Conservation (phyloP, 2,329 filamentous ascomycete species). For the Microdochium bolleyi region DNA sequence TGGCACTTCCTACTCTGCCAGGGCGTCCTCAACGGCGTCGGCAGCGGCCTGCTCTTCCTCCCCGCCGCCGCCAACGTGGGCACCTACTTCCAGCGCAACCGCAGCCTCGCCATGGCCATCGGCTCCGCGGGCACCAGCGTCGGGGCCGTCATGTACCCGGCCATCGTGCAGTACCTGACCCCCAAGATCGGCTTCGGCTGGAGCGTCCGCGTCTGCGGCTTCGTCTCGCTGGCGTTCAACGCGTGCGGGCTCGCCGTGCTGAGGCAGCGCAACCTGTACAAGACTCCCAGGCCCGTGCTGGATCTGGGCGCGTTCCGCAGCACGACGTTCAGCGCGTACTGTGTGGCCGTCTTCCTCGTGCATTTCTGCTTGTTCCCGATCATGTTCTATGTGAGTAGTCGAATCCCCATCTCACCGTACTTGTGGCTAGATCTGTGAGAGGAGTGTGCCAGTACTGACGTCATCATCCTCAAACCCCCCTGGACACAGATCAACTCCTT, state of each 20-base stretch:
- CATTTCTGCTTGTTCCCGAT: background rate
- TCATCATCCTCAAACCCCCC: too few species aligned
- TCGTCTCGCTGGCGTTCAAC: constrained; percentile 21
- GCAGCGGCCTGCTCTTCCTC: constrained; percentile 13
- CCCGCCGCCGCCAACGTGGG: constrained; percentile 12
- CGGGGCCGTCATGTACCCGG: constrained; percentile 31
- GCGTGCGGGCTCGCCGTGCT: background rate
- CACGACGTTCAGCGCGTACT: background rate
- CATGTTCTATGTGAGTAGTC: background rate
- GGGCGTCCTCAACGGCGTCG: constrained; percentile 13
- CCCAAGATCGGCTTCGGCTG: constrained; percentile 39
- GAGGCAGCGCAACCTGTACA: background rate
- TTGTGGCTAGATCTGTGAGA: background rate
- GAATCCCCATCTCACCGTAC: background rate
- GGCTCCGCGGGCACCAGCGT: constrained; percentile 11
- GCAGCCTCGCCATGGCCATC: constrained; percentile 13
- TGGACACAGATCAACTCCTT: constrained; percentile 32
- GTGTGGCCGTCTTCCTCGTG: background rate
- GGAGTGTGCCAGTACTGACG: background rate
- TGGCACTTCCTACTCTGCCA: constrained; percentile 21
- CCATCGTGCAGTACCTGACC: constrained; percentile 31
- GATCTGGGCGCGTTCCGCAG: background rate
- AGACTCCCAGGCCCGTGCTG: background rate
- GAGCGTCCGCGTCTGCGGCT: constrained; percentile 34
- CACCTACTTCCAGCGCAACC: constrained; percentile 19